These are phyloP conservation scores for Blastocystis sp. DNA, from an alignment of 352 stramenopile species.

Conservation along the genomic window DNA sequence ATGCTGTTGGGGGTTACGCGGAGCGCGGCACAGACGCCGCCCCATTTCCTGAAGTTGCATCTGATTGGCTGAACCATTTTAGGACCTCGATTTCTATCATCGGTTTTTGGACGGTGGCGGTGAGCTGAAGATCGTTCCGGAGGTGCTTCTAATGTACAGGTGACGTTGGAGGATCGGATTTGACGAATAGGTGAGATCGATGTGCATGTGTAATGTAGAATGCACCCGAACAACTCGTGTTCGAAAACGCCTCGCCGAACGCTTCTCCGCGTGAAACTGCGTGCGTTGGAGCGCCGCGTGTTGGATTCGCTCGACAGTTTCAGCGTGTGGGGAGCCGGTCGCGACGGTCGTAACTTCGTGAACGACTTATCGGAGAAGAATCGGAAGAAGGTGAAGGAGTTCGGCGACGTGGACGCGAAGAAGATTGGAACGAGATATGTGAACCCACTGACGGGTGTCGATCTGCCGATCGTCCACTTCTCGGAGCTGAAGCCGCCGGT, in stretches of 20 bases:
- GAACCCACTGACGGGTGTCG: conserved; percentile 36
- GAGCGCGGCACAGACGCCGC: background rate
- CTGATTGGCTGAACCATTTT: background rate
- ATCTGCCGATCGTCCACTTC: conserved; percentile 54
- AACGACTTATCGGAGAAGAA: conserved; percentile 42
- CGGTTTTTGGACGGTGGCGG: conserved; percentile 39
- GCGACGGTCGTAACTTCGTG: conserved; percentile 55
- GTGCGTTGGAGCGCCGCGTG: conserved; percentile 40
- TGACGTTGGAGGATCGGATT: no score
- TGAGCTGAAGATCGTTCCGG: conserved; percentile 32
- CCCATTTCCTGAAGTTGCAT: conserved; percentile 22
- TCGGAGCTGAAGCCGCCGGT: conserved; percentile 49
- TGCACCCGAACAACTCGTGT: conserved; percentile 45
- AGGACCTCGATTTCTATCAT: conserved; percentile 58
- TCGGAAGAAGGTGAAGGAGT: conserved; percentile 47
- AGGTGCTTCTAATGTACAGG: conserved; percentile 54
- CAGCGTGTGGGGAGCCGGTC: conserved; percentile 44
- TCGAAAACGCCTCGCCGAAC: conserved; percentile 24
- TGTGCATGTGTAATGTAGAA: conserved; percentile 9
- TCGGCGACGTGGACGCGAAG: conserved; percentile 56
- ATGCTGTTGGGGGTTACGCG: conserved; percentile 54
- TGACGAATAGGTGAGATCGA: background rate
- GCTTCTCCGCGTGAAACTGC: conserved; percentile 55
- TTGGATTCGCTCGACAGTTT: conserved; percentile 20
- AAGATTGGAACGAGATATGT: conserved; percentile 53